Evolutionary conservation across 2,329 filamentous ascomycete species (phyloP).

Genomic region (Periconia macrospinosa): DNA sequence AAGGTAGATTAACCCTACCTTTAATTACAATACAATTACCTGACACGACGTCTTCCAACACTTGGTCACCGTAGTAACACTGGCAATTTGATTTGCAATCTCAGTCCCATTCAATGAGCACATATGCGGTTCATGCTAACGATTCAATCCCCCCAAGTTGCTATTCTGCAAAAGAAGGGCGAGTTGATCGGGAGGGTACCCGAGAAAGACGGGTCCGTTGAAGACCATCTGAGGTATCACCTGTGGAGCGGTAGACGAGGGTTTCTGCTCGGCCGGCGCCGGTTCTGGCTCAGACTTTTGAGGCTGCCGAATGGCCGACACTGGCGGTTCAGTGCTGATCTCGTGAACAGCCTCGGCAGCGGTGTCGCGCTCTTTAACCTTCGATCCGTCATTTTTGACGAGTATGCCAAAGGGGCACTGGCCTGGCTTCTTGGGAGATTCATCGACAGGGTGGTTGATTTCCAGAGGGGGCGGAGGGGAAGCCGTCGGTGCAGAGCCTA

Average conservation of each 20-base stretch:
- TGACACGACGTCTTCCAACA: slow-evolving; percentile 15
- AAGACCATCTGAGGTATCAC: slow-evolving; percentile 74
- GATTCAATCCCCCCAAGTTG: slow-evolving; percentile 34
- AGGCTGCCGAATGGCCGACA: slow-evolving; percentile 10
- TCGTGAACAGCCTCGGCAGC: slow-evolving; percentile 7
- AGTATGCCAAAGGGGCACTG: slow-evolving; percentile 42
- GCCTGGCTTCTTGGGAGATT: slow-evolving; percentile 29
- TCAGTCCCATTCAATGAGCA: not conserved
- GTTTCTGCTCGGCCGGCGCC: slow-evolving; percentile 2
- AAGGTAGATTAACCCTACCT: slow-evolving; percentile 25
- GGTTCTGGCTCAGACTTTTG: slow-evolving; percentile 5
- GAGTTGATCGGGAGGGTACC: slow-evolving; percentile 60
- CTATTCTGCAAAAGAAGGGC: slow-evolving; percentile 39
- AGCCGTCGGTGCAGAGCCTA: slow-evolving; percentile 44
- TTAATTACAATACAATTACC: slow-evolving; percentile 29
- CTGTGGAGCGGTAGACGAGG: slow-evolving; percentile 13
- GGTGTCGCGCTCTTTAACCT: slow-evolving; percentile 4
- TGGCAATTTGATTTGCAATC: not conserved
- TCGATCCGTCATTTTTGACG: slow-evolving; percentile 21
- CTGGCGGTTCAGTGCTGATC: slow-evolving; percentile 14
- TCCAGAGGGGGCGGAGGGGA: slow-evolving; percentile 58
- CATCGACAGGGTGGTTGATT: slow-evolving; percentile 23
- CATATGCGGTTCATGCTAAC: slow-evolving; percentile 9
- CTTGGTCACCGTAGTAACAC: not conserved
- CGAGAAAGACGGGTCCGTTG: slow-evolving; percentile 91